Percentiles rank a stretch among this genome's conserved stretches.
phyloP scores from a whole-genome alignment of 1,139 yeast genomes.

The Saccharomyces pastorianus region DNA sequence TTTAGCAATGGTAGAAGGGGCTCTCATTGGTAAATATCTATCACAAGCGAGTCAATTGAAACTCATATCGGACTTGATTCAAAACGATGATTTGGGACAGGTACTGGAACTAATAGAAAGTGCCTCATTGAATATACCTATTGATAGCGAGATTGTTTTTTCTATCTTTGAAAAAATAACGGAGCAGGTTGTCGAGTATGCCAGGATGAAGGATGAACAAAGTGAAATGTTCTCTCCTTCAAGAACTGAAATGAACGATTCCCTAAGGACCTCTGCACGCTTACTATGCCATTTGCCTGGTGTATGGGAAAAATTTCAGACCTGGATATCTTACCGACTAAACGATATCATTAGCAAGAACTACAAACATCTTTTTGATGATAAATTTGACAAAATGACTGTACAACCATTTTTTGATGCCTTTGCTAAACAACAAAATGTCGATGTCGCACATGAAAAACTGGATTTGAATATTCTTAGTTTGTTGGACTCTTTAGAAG shows the following conservation, averaged over 20 bases:
- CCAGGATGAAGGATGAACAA: neutral
- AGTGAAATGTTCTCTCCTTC: neutral
- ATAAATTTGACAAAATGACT: neutral
- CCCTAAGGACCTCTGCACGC: neutral
- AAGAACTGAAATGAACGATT: neutral
- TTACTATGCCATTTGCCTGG: neutral
- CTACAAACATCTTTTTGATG: neutral
- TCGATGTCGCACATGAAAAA: neutral
- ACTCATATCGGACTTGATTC: conserved; percentile 14
- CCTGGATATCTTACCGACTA: neutral
- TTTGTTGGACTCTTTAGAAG: conserved; percentile 14
- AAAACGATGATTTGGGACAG: conserved; percentile 10
- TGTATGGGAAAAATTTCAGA: neutral
- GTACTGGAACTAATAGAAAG: conserved; percentile 12
- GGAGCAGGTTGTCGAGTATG: conserved; percentile 1
- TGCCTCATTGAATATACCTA: conserved; percentile 7
- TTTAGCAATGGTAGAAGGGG: neutral
- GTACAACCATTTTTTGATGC: neutral
- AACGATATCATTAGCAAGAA: neutral
- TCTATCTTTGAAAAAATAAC: conserved; percentile 5
- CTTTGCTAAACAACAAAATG: neutral
- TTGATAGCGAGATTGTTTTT: neutral
- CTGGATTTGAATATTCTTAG: conserved; percentile 7
- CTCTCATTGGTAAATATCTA: neutral
- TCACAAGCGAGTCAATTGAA: conserved; percentile 6